Base-by-base conservation (phyloP, 1,284 basidiomycete genomes). In the Cutaneotrichosporon sp. region DNA sequence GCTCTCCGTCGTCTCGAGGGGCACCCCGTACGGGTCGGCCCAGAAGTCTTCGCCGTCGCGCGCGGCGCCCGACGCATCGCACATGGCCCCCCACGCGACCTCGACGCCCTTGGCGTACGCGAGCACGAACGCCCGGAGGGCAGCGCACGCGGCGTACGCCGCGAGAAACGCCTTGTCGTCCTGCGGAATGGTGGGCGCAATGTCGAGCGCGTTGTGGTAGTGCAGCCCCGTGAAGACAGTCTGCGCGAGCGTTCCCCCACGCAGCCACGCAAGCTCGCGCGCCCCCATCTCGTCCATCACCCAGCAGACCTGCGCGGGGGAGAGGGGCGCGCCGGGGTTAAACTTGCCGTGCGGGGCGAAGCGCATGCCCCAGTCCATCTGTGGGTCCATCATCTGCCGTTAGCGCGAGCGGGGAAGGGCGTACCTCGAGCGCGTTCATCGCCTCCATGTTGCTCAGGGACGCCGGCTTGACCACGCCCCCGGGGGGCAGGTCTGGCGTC, bases 31-130 rank as follows among this genome's bases (percentile, higher is more conserved):
- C 79, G 93, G 92, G 68, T 95, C 92, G 59, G 87, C 84, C 74
- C 90, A 88, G 85, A 88, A 91, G 72, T 95, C 93, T 82, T 97
- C 93, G 58, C 86, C 91, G 80, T 95, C 92, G 59, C 87, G 81
- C 18, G 93, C 83, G 58, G 86, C 82, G 24, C 87, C 86, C 6
- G 50, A 50, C 2, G 42, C 49, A n/a, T 62, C 56, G 20, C 83
- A 82, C 14, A 97, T 80, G 72, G 94, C 91, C 63, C 87, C 83
- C 87, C 91, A 95, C 0, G 86, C 84, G 11, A 94, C 75, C 78
- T 92, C 91, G 71, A 91, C 88, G 59, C 85, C 89, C 74, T 97
- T 97, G 63, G 94, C 81, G 49, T 91, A 79, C 0, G 86, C 92
- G 50, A 89, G 82, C 7, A 91, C 81, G 53, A 83, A 87, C 0